Base-by-base conservation (phyloP, 1,284 basidiomycete species). In the Dichomitus squalens region DNA sequence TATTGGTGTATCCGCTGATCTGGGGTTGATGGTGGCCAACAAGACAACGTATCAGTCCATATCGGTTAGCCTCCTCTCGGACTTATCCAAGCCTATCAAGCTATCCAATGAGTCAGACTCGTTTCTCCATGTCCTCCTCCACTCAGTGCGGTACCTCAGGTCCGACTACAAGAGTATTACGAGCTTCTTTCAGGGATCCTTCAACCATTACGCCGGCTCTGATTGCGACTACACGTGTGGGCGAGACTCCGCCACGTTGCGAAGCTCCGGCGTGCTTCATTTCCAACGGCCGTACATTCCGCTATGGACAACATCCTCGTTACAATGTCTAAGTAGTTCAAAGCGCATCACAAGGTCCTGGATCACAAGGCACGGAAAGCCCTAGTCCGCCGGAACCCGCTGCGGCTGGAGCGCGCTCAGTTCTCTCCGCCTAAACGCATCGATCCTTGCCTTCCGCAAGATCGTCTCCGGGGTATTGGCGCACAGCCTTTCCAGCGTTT, bases 401-500 rank as follows among this genome's bases (percentile, higher is more conserved):
- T 83, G 83, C 0, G 76, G 72, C 6, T 63, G 27, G 12, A 82
- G 58, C 12, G 57, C 64, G n/a, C 71, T 66, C 18, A 75, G 71
- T 6, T 72, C 65, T 12, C 72, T 68, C 14, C 77, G 74, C 53
- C 85, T 78, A 67, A 76, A 91, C 88, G 81, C 83, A 34, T 85
- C 82, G 57, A 93, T 78, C 36, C 79, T 80, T 4, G 73, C 80
- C 56, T 73, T 79, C 54, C 78, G 76, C 6, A 86, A 81, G 3
- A 89, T 70, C 1, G 77, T 85, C 31, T 80, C 76, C 4, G 71
- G 62, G 0, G 76, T 77, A 66, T 90, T 87, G 64, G 90, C 89
- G 63, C 93, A 80, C 31, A 85, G 74, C 34, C 76, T 73, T 62
- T 90, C 87, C 46, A 95, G 75, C 0, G 78, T 75, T 52, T 88